phyloP scores from a whole-genome alignment of 345 rosid genomes.

The Pistacia vera region DNA sequence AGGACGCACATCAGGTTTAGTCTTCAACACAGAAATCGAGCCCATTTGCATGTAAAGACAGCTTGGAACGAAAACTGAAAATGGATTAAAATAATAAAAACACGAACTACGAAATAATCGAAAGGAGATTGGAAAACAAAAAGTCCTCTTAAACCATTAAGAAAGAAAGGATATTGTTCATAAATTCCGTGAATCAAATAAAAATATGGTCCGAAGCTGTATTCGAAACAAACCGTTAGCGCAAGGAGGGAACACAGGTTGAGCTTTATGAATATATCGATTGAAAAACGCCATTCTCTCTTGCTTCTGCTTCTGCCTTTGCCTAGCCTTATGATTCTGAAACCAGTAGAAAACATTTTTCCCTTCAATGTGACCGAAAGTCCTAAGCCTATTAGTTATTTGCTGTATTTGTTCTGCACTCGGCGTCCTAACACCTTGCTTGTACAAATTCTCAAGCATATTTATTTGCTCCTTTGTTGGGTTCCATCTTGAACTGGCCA shows the following conservation, averaged over 20 bases:
- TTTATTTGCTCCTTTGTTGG: conserved; percentile 90
- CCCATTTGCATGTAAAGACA: conserved; percentile 41
- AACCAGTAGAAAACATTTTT: conserved; percentile 99
- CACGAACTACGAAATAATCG: conserved; percentile 18
- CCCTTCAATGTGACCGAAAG: conserved; percentile 89
- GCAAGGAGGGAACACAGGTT: conserved; percentile 40
- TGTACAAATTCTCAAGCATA: conserved; percentile 69
- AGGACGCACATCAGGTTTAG: background rate
- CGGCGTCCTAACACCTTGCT: conserved; percentile 85
- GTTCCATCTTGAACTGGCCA: conserved; percentile 73
- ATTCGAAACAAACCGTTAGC: conserved; percentile 48
- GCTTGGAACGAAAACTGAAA: conserved; percentile 19
- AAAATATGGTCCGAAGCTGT: background rate
- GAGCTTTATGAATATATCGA: conserved; percentile 50
- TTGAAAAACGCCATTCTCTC: conserved; percentile 60
- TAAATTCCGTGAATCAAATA: conserved; percentile 15
- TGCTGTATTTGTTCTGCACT: conserved; percentile 90
- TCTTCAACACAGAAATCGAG: conserved; percentile 28
- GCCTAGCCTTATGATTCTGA: conserved; percentile 97
- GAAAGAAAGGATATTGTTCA: background rate
- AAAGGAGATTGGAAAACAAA: background rate
- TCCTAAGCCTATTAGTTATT: conserved; percentile 71
- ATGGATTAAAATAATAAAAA: conserved; percentile 1
- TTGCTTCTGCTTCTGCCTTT: conserved; percentile 87
- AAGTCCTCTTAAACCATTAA: background rate